These are phyloP conservation scores for Dentiscutata heterogama DNA, from an alignment of 371 early-diverging fungal species.

Conservation along the genomic window DNA sequence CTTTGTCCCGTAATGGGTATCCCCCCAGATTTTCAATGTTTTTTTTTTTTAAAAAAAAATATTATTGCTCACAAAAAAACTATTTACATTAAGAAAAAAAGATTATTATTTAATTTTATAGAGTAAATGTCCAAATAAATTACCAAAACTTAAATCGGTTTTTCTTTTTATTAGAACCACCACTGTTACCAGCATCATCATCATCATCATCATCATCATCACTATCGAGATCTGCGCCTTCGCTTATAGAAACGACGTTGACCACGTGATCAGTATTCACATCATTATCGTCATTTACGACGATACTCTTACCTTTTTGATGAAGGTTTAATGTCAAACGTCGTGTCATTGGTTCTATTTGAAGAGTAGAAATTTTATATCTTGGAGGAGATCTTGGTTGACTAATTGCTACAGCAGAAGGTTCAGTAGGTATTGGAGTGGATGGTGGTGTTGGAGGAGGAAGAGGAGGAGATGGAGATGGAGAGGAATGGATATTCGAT, in stretches of 20 bases:
- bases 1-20: too few species aligned
- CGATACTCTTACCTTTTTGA: constrained; percentile 37
- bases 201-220: constrained; percentile 10
- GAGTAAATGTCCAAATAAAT: too few species aligned
- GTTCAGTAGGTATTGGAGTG: constrained; percentile 13
- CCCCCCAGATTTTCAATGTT: too few species aligned
- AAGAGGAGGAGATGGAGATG: constrained; percentile 28
- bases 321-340: constrained; percentile 35
- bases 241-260: constrained; percentile 6
- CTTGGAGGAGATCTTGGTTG: constrained; percentile 1
- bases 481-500: neutral
- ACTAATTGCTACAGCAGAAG: neutral
- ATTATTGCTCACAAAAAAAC: too few species aligned
- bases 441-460: constrained; percentile 24
- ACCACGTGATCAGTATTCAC: constrained; percentile 12
- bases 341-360: constrained; percentile 45
- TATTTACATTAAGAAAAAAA: too few species aligned
- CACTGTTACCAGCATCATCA: neutral
- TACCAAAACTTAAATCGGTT: too few species aligned
- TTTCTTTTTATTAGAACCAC: neutral
- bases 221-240: neutral
- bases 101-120: too few species aligned
- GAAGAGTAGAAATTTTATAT: constrained; percentile 36
- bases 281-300: constrained; percentile 16
- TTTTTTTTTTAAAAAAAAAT: too few species aligned